These are phyloP conservation scores for Cutaneotrichosporon spelunceum DNA, from an alignment of 1,284 basidiomycete genomes.

Conservation along the genomic window DNA sequence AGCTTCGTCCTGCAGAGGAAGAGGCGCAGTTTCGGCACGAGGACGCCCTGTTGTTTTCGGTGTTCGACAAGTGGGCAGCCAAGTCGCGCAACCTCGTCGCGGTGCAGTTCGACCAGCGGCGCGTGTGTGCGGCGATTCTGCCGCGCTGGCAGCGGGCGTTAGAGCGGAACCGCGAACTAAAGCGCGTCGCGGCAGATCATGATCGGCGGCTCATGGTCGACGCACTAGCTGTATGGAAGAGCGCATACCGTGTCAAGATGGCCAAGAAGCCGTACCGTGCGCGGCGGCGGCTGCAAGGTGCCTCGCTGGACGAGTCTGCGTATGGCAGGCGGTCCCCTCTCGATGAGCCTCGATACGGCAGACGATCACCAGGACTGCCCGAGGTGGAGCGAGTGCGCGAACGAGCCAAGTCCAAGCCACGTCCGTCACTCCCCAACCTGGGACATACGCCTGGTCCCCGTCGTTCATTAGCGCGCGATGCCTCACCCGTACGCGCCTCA, in stretches of 20 bases:
- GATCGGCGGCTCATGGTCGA: slow-evolving; percentile 33
- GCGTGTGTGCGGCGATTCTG: slow-evolving; percentile 15
- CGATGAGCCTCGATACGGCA: not conserved
- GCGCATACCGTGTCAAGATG: slow-evolving; percentile 26
- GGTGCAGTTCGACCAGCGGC: slow-evolving; percentile 22
- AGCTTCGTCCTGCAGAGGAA: slow-evolving; percentile 31
- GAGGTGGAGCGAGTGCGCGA: not conserved
- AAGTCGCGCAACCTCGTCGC: slow-evolving; percentile 29
- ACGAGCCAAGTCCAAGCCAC: not conserved
- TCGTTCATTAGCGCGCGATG: not conserved
- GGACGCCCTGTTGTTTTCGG: slow-evolving; percentile 41
- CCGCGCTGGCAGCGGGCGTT: slow-evolving; percentile 21
- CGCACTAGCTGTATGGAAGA: slow-evolving; percentile 35
- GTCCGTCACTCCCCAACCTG: not conserved
- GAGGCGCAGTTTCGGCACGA: slow-evolving; percentile 40
- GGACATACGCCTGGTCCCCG: not conserved
- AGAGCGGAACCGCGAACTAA: slow-evolving; percentile 10
- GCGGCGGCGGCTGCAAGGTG: slow-evolving; percentile 4
- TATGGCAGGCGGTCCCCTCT: slow-evolving; percentile 9
- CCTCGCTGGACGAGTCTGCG: not conserved
- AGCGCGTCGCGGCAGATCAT: slow-evolving; percentile 16
- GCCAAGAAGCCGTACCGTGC: slow-evolving; percentile 20
- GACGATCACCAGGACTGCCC: not conserved
- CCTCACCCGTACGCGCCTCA: not conserved
- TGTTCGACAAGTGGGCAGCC: slow-evolving; percentile 45